Evolutionary conservation across 768 basidiomycete species (phyloP), one percentile per base, ranked within the genome.

Genomic region (Strobilomyces dryophilus): DNA sequence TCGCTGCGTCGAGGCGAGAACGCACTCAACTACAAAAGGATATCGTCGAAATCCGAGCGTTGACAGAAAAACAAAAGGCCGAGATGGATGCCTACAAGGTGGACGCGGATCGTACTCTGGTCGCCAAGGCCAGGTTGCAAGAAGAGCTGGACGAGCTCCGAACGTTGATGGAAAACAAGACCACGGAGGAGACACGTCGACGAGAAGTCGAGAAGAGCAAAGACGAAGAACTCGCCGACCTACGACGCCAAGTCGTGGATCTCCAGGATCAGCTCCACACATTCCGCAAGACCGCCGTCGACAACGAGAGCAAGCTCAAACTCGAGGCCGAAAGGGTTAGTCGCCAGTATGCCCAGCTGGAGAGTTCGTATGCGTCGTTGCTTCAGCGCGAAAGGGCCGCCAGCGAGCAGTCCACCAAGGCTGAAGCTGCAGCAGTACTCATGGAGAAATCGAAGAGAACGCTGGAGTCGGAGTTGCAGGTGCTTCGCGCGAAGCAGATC

Each of bases 101-200:
- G 31, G 84, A 82, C 45, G 41, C 70, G 66, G 66, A 85, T 69
- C 73, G 78, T 34, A 69, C 73, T 2, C 65, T 71, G 10, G 60
- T 59, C 5, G 71, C 77, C 3, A 82, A 81, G 26, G 72, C 73
- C 26, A 88, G 85, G 61, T 74, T 95, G 3, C 84, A 91, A 61
- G 79, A 77, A 37, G 95, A 97, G 68, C 74, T 97, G 11, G 94
- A 95, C 61, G 87, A 91, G 55, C 76, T 98, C 8, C 85, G 94
- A 8, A 74, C 80, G n/a, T 73, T 89, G 14, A 81, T 97, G 73
- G 84, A 86, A 43, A 88, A 89, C 1, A 97, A 93, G 68, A 80
- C 85, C 0, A 85, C 84, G 24, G 94, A 98, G 67, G 94, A 93
- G 62, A 87, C 82, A 9, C 85, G 86, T 29, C 81, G 90, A 17